Evolutionary conservation across 1,284 basidiomycete genomes (phyloP), one percentile per base, ranked within the genome.

Genomic region (Phylloboletellus chloephorus): DNA sequence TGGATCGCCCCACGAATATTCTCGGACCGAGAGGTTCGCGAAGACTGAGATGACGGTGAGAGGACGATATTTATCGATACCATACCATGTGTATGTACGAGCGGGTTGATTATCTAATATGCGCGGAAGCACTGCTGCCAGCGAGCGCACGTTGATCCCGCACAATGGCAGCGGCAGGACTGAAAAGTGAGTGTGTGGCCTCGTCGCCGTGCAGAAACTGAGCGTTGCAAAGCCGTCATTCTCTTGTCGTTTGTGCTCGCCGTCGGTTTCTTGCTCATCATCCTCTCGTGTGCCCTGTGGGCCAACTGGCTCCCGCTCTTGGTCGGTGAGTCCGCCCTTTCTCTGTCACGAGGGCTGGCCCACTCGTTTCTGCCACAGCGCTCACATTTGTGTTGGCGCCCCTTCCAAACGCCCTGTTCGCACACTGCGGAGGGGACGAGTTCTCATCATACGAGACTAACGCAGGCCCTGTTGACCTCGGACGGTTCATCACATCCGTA

Each of bases 241-340:
- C 74, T 95, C 46, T 80, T 97, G 39, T 93, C 95, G 4, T 96
- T 98, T 66, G 89, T 97, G 44, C 82, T 99, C 30, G 96, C 96
- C 10, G 77, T 96, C 21, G 96, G 96, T 19, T 99, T 98, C 69
- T 71, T 98, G 43, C 80, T 98, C 58, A 90, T 98, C 61, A 99
- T 99, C 64, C 83, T 99, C 21, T 94, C 91, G 1, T 98, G 96
- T 63, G 95, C 96, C 17, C 71, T 98, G 26, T 98, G 88, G 85
- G 68, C 79, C 24, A 98, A 99, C 66, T 99, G 96, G 96, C 73
- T 98, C 11, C 96, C 96, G 32, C 72, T 98, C 37, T 78, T 98
- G 51, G 95, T 98, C 52, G 95, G 95, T 96, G 56, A 61, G 91
- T 77, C n/a, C 10, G 13, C 6, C 3, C 19, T 17, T 15, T 34